These are phyloP conservation scores for Castanea mollissima DNA, from an alignment of 306 rosid species.

Conservation along the genomic window DNA sequence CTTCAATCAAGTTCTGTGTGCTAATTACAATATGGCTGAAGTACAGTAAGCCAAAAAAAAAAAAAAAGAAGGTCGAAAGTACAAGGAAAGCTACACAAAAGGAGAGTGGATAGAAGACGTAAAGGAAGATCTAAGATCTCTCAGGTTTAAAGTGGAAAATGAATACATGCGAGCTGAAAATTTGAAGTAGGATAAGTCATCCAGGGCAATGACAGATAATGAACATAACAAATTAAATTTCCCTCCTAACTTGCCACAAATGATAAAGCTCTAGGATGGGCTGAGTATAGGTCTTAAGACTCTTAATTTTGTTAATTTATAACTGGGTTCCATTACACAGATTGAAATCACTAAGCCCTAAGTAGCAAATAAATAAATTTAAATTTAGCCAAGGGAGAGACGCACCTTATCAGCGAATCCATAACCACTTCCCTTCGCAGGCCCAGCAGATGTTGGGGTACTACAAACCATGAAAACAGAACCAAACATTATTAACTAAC, in stretches of 20 bases:
- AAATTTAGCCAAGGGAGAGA: constrained; percentile 4
- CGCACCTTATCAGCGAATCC: constrained; percentile 96
- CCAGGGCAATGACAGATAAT: background rate
- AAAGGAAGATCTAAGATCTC: background rate
- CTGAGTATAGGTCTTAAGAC: background rate
- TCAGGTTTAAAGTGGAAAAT: background rate
- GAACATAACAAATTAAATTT: background rate
- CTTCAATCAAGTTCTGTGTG: background rate
- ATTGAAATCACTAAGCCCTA: background rate
- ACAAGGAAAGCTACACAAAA: background rate
- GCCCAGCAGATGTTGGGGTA: constrained; percentile 40
- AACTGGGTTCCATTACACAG: background rate
- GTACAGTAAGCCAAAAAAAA: background rate
- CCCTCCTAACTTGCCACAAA: background rate
- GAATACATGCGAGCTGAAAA: background rate
- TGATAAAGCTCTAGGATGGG: background rate
- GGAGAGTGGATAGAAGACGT: background rate
- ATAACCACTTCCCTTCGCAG: constrained; percentile 72
- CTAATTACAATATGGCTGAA: background rate
- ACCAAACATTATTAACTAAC: background rate
- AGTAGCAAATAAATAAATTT: constrained; percentile 7
- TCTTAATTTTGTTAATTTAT: background rate
- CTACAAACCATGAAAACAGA: constrained; percentile 42
- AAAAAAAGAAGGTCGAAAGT: background rate
- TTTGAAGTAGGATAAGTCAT: background rate